Conservation (phyloP, 345 rosid species). For the Schrenkiella parvula region DNA sequence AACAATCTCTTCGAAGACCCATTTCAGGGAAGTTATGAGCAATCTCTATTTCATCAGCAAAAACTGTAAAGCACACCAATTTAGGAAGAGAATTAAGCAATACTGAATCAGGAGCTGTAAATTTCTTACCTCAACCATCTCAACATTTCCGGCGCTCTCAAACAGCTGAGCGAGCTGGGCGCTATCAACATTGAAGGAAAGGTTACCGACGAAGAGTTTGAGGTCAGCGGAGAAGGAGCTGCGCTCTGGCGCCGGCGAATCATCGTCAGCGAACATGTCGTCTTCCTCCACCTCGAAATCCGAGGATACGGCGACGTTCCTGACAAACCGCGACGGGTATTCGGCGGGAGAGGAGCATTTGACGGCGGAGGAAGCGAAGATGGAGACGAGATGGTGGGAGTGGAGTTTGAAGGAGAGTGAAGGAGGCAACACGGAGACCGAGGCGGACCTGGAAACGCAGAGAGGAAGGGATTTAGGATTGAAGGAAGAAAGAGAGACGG, state of each 20-base stretch:
- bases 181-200: slow-evolving; percentile 81
- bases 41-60: neutral
- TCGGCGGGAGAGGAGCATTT: slow-evolving; percentile 15
- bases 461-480: slow-evolving; percentile 46
- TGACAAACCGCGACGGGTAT: slow-evolving; percentile 43
- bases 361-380: slow-evolving; percentile 30
- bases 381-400: slow-evolving; percentile 36
- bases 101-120: slow-evolving; percentile 6
- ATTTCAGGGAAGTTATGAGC: neutral
- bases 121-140: slow-evolving; percentile 83
- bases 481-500: slow-evolving; percentile 53
- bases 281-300: slow-evolving; percentile 72
- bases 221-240: slow-evolving; percentile 65
- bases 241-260: slow-evolving; percentile 35
- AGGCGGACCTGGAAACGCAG: slow-evolving; percentile 37
- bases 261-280: slow-evolving; percentile 27
- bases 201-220: slow-evolving; percentile 93
- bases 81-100: neutral
- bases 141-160: slow-evolving; percentile 79
- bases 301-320: slow-evolving; percentile 63
- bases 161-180: slow-evolving; percentile 89
- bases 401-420: slow-evolving; percentile 40
- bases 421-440: slow-evolving; percentile 34
- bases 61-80: neutral
- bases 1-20: neutral